Base-by-base conservation (phyloP, 306 rosid species). In the Aeschynomene evenia region DNA sequence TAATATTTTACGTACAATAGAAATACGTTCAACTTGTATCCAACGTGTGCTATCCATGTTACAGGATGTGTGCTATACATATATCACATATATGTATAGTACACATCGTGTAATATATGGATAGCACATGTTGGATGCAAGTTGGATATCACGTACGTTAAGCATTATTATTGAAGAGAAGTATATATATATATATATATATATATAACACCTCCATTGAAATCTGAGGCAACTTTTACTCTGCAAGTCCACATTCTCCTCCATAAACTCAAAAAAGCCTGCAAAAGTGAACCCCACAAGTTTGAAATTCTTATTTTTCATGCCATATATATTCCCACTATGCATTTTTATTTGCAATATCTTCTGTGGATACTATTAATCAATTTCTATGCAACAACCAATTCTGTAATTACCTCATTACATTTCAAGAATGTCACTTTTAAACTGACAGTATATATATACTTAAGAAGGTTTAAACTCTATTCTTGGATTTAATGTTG, bases 201-300 rank as follows among this genome's bases (percentile, higher is more conserved):
- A 49, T 8, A 28, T 71, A 63, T 66, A 59, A 63, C 46, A 58
- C 46, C 45, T 52, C 72, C 43, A 9, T 78, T 73, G 80, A 86
- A 80, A 82, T 65, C 76, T 79, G 86, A 66, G 75, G 66, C 26
- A 58, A n/a, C 76, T 77, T 91, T 70, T 67, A 29, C 81, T 77
- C 82, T 70, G 84, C 77, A 83, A 77, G 72, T 80, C 88, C 86
- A 88, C 85, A 64, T 73, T 76, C 73, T 81, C 57, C 73, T 52
- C 87, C 85, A 73, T 63, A 36, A 69, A 73, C 77, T 24, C 69
- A 69, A 72, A 85, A 37, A 82, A 72, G 87, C 28, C 72, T 79
- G 83, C 71, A 73, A 86, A 71, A 81, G 71, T 55, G 70, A 83
- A 80, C 89, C 91, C 95, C 92, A 89, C 92, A 67, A 77, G 80